Evolutionary conservation across 2,329 filamentous ascomycete species (phyloP).

Genomic region (Scedosporium dehoogii): DNA sequence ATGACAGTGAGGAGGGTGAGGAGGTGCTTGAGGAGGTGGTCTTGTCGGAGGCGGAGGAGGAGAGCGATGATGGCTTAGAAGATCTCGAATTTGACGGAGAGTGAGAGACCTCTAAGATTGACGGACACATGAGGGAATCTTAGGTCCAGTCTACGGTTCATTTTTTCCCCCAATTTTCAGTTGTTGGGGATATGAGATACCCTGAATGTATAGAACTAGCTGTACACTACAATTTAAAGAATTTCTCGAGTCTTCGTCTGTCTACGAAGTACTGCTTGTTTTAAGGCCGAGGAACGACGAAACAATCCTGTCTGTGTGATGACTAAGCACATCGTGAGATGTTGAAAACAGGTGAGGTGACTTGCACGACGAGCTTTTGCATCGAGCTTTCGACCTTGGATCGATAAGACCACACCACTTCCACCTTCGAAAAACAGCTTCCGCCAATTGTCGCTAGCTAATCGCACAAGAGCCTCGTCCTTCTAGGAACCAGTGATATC

Average conservation of each 20-base stretch:
- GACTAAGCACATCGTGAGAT: neutral
- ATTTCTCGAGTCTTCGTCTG: neutral
- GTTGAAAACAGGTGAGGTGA: neutral
- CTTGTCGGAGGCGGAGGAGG: slow-evolving; percentile 2
- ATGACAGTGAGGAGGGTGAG: slow-evolving; percentile 7
- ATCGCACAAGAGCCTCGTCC: no score
- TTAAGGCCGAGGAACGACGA: no score
- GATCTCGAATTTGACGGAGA: neutral
- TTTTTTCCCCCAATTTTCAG: neutral
- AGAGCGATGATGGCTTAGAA: neutral
- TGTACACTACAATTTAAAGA: neutral
- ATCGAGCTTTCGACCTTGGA: neutral
- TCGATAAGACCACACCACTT: neutral
- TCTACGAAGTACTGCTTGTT: no score
- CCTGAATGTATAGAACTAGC: neutral
- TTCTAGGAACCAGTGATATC: neutral
- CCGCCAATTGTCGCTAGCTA: neutral
- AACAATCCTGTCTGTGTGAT: no score
- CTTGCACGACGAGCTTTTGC: neutral
- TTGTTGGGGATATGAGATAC: neutral
- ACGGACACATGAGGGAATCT: neutral
- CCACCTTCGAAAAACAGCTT: neutral
- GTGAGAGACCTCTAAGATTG: neutral
- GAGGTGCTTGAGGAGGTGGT: slow-evolving; percentile 6
- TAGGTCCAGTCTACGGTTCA: neutral